A percentile compares a stretch with the other conserved stretches of the same genome.
Evolutionary conservation across 2,329 filamentous ascomycete genomes (phyloP).

Genomic region (Aspergillus fischeri): DNA sequence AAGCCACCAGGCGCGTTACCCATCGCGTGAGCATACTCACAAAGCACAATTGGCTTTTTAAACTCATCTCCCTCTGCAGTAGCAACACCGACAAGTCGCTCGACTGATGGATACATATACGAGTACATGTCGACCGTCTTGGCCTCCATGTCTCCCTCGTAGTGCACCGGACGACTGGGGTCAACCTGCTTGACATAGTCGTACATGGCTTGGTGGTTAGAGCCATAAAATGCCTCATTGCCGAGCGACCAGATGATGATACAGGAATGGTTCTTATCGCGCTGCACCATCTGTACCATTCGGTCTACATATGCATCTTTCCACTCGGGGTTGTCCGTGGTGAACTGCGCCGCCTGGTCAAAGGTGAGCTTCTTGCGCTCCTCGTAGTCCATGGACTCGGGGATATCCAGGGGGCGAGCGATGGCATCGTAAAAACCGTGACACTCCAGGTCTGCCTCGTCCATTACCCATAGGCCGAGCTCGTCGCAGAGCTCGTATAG

Average conservation of each 20-base stretch:
- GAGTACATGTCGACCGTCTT: constrained; percentile 62
- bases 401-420: constrained; percentile 50
- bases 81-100: constrained; percentile 47
- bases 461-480: constrained; percentile 35
- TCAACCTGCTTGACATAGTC: constrained; percentile 58
- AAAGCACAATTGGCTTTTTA: constrained; percentile 40
- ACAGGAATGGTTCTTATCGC: constrained; percentile 68
- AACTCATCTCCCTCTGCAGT: constrained; percentile 29
- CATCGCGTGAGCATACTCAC: constrained; percentile 61
- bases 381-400: constrained; percentile 56
- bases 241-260: constrained; percentile 71
- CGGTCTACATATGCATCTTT: constrained; percentile 65
- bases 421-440: constrained; percentile 31
- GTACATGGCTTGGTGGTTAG: constrained; percentile 66
- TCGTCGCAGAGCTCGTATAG: constrained; percentile 32
- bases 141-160: constrained; percentile 61
- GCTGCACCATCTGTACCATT: constrained; percentile 58
- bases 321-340: constrained; percentile 31
- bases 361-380: constrained; percentile 50
- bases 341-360: constrained; percentile 21
- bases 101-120: constrained; percentile 61
- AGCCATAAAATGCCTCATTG: constrained; percentile 69
- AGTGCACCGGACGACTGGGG: constrained; percentile 58
- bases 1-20: constrained; percentile 69
- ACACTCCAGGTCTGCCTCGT: constrained; percentile 36